phyloP scores from a whole-genome alignment of 2,329 filamentous ascomycete genomes.

The Xylariaceae sp. region DNA sequence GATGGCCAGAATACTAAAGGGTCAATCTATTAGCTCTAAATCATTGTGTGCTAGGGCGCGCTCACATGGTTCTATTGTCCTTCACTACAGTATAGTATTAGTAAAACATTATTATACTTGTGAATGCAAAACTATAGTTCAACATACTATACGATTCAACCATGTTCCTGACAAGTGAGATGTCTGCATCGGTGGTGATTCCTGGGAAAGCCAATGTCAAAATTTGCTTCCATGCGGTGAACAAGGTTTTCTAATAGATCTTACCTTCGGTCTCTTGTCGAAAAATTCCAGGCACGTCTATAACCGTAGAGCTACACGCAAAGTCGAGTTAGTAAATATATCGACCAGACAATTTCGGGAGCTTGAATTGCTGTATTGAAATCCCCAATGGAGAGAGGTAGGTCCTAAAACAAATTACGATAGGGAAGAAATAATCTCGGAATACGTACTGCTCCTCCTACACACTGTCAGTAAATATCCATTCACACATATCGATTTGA shows the following conservation, averaged over 20 bases:
- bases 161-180: conserved; percentile 49
- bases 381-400: too few species aligned
- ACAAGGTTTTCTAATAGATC: conserved; percentile 16
- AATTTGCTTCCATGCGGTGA: neutral
- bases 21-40: too few species aligned
- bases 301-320: conserved; percentile 56
- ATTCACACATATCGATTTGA: too few species aligned
- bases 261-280: conserved; percentile 40
- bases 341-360: too few species aligned
- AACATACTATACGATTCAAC: conserved; percentile 46
- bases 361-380: too few species aligned
- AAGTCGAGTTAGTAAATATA: too few species aligned
- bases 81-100: conserved; percentile 34
- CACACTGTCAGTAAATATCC: neutral
- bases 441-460: conserved; percentile 48
- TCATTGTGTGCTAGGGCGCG: neutral
- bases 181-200: conserved; percentile 49
- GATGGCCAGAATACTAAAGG: conserved; percentile 36
- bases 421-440: too few species aligned
- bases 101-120: neutral
- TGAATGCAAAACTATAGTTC: neutral
- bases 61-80: conserved; percentile 49
- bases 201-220: conserved; percentile 30
- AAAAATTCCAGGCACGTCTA: conserved; percentile 60
- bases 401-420: too few species aligned